phyloP scores from a whole-genome alignment of 768 basidiomycete genomes.

The Coprinopsis sp. region DNA sequence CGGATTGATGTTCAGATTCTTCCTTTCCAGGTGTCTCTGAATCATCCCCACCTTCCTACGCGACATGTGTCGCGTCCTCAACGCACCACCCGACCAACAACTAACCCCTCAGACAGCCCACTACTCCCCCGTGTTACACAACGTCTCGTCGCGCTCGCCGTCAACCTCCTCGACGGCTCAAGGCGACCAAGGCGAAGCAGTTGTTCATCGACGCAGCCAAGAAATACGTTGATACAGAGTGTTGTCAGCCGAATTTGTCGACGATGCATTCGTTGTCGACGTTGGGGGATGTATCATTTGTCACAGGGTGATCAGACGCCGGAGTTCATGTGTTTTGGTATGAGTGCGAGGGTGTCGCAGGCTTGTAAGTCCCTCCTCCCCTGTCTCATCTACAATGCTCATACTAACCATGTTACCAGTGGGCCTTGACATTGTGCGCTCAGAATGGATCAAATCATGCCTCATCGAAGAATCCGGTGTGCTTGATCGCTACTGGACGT shows the following conservation, averaged over 20 bases:
- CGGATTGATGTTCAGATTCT: conserved; percentile 46
- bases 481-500: conserved; percentile 55
- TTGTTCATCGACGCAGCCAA: no score
- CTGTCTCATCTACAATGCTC: neutral
- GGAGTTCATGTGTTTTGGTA: conserved; percentile 47
- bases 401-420: conserved; percentile 28
- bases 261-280: conserved; percentile 40
- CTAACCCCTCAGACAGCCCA: conserved; percentile 45
- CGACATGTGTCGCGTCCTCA: conserved; percentile 42
- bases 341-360: conserved; percentile 55
- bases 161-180: conserved; percentile 41
- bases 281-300: conserved; percentile 42
- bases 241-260: conserved; percentile 40
- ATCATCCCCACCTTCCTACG: conserved; percentile 46
- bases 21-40: conserved; percentile 45
- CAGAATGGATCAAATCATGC: conserved; percentile 50
- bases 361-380: conserved; percentile 41
- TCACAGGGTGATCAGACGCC: conserved; percentile 43
- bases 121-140: conserved; percentile 72
- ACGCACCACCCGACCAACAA: conserved; percentile 30
- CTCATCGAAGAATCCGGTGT: conserved; percentile 48
- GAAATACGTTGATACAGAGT: conserved; percentile 41
- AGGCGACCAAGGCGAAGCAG: no score
- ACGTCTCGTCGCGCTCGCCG: conserved; percentile 50
- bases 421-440: conserved; percentile 53